Evolutionary conservation across 441 rosid species (phyloP), one percentile per base, ranked within the genome.

Genomic region (Hura crepitans): DNA sequence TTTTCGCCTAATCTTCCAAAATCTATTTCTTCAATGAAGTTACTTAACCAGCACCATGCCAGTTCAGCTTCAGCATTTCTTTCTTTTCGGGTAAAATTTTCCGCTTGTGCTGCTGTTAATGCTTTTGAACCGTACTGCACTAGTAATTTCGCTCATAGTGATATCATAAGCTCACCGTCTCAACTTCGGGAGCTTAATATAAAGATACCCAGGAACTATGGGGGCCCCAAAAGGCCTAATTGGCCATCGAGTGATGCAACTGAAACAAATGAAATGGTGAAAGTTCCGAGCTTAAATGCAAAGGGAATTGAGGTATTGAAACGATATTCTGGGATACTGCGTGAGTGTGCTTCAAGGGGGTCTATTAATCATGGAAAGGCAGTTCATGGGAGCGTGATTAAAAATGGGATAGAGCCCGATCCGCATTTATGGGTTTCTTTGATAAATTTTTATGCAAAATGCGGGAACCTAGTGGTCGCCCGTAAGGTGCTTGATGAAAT

Each of bases 371-470:
- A 62, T 11, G 91, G 85, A 15, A 78, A 68, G 70, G 66, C 70
- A 18, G 66, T 84, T 49, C 83, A 83, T 62, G 83, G 81, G 49
- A 65, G 70, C 13, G n/a, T 80, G 39, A 62, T 75, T 13, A 62
- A 37, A 30, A 70, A 22, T 15, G 76, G 68, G 17, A 17, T 71
- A 12, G 78, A 72, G 20, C 77, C 73, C 4, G 84, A 84, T 80
- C 51, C 85, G 64, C 77, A 85, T 86, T 22, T 92, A 84, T 42
- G 87, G 86, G 62, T 74, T 47, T 85, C 95, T 49, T 65, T 93
- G 80, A 80, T 89, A 1, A 76, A 87, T 81, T 85, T 87, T 68
- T 93, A 93, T 71, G 85, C 89, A 0, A 93, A 93, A 73, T 83
- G 82, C 47, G 82, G 81, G 50, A 20, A 66, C 53, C 63, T 79